A percentile compares a stretch with the other conserved stretches of the same genome.
Evolutionary conservation across 1,284 basidiomycete genomes (phyloP).

Genomic region (Cutaneotrichosporon cutaneum): DNA sequence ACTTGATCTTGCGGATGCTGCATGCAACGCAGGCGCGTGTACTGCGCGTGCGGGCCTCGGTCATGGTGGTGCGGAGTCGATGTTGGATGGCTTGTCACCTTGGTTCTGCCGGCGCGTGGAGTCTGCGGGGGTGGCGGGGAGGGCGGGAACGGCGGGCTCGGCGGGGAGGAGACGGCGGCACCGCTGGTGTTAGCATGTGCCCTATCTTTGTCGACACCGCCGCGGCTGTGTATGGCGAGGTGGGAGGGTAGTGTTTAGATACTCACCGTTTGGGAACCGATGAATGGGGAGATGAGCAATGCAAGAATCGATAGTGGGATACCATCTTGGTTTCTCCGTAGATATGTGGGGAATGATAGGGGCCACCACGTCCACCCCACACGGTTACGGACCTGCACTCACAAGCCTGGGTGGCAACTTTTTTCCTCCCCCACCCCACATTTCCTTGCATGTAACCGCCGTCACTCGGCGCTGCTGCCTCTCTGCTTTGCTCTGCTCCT

Average conservation of each 20-base stretch:
- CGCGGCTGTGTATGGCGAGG: background rate
- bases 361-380: background rate
- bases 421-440: background rate
- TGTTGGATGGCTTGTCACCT: background rate
- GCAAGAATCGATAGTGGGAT: background rate
- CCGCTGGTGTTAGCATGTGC: background rate
- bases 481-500: too few species aligned
- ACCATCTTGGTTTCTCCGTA: constrained; percentile 2
- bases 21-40: constrained; percentile 24
- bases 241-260: background rate
- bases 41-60: constrained; percentile 12
- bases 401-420: too few species aligned
- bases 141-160: too few species aligned
- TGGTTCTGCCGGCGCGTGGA: background rate
- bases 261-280: background rate
- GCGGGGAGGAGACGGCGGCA: background rate
- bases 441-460: too few species aligned
- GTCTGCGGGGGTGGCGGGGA: background rate
- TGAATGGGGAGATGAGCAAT: background rate
- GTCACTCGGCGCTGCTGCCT: too few species aligned
- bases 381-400: too few species aligned
- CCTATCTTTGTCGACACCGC: background rate
- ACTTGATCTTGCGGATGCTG: constrained; percentile 25
- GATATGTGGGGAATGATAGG: background rate
- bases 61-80: background rate